Percentiles rank a stretch among this genome's conserved stretches.
phyloP scores from a whole-genome alignment of 345 rosid genomes.

The Lepidium aucheri region DNA sequence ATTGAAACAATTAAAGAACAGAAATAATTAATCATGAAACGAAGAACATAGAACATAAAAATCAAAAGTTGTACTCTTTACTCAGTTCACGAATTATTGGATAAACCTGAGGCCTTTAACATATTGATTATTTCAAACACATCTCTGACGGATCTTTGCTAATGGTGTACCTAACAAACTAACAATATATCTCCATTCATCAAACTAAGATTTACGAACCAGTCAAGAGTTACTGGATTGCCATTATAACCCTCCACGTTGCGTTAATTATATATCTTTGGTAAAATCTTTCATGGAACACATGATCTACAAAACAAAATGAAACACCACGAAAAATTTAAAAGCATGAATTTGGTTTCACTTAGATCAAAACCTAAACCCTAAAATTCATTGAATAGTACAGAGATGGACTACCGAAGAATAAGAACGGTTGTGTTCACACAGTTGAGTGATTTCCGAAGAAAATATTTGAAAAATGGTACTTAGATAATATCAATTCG shows the following conservation, averaged over 20 bases:
- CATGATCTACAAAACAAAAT: slow-evolving; percentile 47
- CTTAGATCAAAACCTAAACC: not conserved
- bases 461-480: slow-evolving; percentile 1
- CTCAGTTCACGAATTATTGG: not conserved
- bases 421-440: slow-evolving; percentile 59
- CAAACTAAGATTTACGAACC: not conserved
- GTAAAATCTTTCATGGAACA: slow-evolving; percentile 71
- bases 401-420: slow-evolving; percentile 48
- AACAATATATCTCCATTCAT: not conserved
- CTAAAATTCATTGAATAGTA: not conserved
- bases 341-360: not conserved
- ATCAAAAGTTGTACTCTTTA: not conserved
- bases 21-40: not conserved
- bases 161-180: slow-evolving; percentile 61
- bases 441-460: slow-evolving; percentile 54
- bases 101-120: slow-evolving; percentile 23
- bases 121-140: slow-evolving; percentile 45
- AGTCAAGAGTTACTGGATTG: not conserved
- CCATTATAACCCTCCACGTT: slow-evolving; percentile 85
- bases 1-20: too few relatives aligned
- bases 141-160: slow-evolving; percentile 75
- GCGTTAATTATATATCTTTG: slow-evolving; percentile 65
- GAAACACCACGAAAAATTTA: not conserved
- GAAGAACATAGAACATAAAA: slow-evolving; percentile 15
- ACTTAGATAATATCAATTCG: too few relatives aligned